phyloP scores from a whole-genome alignment of 2,329 filamentous ascomycete species.

The Cercospora berteroae region DNA sequence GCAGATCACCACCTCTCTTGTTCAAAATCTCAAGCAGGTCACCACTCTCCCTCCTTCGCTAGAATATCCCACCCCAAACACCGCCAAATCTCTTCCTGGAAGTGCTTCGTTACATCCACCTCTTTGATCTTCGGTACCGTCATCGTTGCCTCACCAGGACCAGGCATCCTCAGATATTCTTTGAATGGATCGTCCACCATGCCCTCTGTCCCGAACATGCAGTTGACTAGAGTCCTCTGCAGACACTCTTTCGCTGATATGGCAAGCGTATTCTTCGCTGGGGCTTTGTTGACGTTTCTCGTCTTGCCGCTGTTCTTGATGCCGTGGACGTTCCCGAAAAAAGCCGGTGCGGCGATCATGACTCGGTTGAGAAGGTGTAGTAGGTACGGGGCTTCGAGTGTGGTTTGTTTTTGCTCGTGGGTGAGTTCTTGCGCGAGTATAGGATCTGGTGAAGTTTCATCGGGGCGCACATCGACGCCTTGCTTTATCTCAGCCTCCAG shows the following conservation, averaged over 20 bases:
- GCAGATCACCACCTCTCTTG: not conserved
- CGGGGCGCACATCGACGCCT: conserved; percentile 18
- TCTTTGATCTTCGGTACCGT: conserved; percentile 41
- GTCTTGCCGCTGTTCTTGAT: conserved; percentile 27
- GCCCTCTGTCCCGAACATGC: conserved; percentile 42
- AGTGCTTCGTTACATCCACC: conserved; percentile 52
- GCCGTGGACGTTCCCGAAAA: conserved; percentile 31
- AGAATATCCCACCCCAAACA: conserved; percentile 59
- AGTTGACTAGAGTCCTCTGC: conserved; percentile 46
- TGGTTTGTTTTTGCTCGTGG: conserved; percentile 26
- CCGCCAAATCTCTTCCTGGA: conserved; percentile 56
- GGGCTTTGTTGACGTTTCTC: conserved; percentile 28
- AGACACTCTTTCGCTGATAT: conserved; percentile 44
- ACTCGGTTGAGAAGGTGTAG: conserved; percentile 43
- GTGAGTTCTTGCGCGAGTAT: not conserved
- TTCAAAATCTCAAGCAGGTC: not conserved
- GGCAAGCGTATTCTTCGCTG: conserved; percentile 37
- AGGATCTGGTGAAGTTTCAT: conserved; percentile 29
- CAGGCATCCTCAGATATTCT: conserved; percentile 45
- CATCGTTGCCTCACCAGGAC: conserved; percentile 25
- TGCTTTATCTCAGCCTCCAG: conserved; percentile 31
- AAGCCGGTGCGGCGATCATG: conserved; percentile 41
- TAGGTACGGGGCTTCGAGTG: conserved; percentile 44
- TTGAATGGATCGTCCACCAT: conserved; percentile 41
- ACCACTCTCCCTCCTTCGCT: conserved; percentile 21